These are phyloP conservation scores for Geranomyces variabilis DNA, from an alignment of 192 early-diverging fungal genomes.

Conservation along the genomic window DNA sequence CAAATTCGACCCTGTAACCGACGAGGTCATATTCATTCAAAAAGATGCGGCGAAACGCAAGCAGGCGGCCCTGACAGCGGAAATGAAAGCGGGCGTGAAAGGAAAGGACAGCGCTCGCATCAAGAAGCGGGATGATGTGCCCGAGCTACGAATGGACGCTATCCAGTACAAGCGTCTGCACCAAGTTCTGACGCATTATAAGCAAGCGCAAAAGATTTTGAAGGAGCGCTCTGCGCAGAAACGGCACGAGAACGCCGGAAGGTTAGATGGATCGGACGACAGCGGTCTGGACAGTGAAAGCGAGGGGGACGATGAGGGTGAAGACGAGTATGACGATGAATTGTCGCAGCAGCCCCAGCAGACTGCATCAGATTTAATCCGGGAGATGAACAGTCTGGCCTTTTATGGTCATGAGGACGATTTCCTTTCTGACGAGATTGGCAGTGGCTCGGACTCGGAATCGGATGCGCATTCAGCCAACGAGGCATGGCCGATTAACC, in stretches of 20 bases:
- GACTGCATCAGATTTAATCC: slow-evolving; percentile 6
- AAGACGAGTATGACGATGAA: slow-evolving; percentile 24
- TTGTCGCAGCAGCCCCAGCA: neutral
- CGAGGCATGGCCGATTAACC: neutral
- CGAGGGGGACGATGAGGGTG: slow-evolving; percentile 16
- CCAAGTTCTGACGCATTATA: slow-evolving; percentile 15
- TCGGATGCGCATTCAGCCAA: neutral
- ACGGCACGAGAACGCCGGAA: slow-evolving; percentile 3
- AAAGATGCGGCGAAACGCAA: slow-evolving; percentile 5
- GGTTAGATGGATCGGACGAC: slow-evolving; percentile 8
- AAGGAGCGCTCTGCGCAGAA: neutral
- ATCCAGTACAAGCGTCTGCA: neutral
- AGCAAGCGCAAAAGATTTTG: slow-evolving; percentile 17
- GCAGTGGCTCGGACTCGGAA: slow-evolving; percentile 13
- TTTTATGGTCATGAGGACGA: slow-evolving; percentile 6
- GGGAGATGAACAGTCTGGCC: slow-evolving; percentile 10
- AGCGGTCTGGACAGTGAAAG: neutral
- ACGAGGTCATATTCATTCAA: slow-evolving; percentile 4
- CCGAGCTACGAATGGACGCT: slow-evolving; percentile 2
- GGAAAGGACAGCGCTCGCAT: neutral
- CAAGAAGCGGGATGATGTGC: neutral
- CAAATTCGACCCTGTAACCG: slow-evolving; percentile 1
- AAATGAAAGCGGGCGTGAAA: neutral
- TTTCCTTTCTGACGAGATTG: slow-evolving; percentile 23
- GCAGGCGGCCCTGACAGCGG: neutral